Evolutionary conservation across 768 basidiomycete species (phyloP).

Genomic region (Phylloporus sp.): DNA sequence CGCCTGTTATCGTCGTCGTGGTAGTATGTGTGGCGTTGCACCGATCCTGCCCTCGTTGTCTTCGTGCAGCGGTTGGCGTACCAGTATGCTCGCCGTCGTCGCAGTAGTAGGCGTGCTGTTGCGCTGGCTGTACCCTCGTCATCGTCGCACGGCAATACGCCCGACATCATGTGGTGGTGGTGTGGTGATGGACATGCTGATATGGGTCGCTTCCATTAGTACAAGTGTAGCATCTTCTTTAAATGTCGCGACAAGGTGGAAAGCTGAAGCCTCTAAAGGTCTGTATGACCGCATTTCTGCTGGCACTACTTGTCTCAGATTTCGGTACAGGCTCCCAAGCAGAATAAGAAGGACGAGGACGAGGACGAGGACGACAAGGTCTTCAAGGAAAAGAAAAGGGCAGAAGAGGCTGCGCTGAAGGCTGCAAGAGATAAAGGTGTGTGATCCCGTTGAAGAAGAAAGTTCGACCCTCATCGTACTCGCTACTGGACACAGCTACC

Average conservation of each 20-base stretch:
- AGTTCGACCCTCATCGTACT: neutral
- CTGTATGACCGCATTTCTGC: neutral
- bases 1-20: too few species aligned
- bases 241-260: conserved; percentile 69
- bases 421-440: conserved; percentile 69
- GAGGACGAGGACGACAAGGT: conserved; percentile 67
- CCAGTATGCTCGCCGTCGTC: too few species aligned
- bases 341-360: conserved; percentile 68
- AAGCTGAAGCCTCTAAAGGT: conserved; percentile 87
- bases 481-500: conserved; percentile 17
- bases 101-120: too few species aligned
- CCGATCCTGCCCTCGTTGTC: too few species aligned
- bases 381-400: conserved; percentile 76
- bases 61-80: too few species aligned
- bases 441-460: conserved; percentile 15
- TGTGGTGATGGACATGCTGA: too few species aligned
- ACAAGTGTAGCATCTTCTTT: neutral
- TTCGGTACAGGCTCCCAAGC: conserved; percentile 70
- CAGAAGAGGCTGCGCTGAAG: conserved; percentile 69
- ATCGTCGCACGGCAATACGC: neutral
- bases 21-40: too few species aligned
- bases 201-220: neutral
- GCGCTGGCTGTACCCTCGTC: too few species aligned
- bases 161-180: too few species aligned
- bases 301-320: neutral